Evolutionary conservation across 2,329 filamentous ascomycete species (phyloP).

Genomic region (Aspergillus versicolor): DNA sequence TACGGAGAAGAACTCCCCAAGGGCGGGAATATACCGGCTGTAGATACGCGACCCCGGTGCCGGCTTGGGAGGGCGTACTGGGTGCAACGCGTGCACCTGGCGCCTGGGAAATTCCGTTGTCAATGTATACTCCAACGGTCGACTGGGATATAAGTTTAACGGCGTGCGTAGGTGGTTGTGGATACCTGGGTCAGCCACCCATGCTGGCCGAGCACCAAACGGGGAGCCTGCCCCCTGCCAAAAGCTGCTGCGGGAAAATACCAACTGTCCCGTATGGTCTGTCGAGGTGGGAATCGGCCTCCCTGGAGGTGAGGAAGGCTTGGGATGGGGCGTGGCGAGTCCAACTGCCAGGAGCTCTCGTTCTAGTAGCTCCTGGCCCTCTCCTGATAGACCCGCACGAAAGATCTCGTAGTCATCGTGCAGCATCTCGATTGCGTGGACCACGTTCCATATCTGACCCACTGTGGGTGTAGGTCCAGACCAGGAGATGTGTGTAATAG

Average conservation of each 20-base stretch:
- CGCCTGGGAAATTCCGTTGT: slow-evolving; percentile 49
- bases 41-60: slow-evolving; percentile 68
- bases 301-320: slow-evolving; percentile 38
- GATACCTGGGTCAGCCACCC: slow-evolving; percentile 51
- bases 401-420: slow-evolving; percentile 34
- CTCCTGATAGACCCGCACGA: slow-evolving; percentile 31
- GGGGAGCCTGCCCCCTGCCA: slow-evolving; percentile 70
- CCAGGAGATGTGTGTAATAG: slow-evolving; percentile 19
- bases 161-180: slow-evolving; percentile 16
- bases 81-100: slow-evolving; percentile 63
- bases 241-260: slow-evolving; percentile 58
- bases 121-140: slow-evolving; percentile 37
- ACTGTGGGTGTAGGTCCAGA: slow-evolving; percentile 34
- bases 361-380: slow-evolving; percentile 23
- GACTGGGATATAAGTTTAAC: neutral
- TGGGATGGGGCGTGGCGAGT: slow-evolving; percentile 47
- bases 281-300: slow-evolving; percentile 28
- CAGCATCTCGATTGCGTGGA: slow-evolving; percentile 37
- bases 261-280: slow-evolving; percentile 41
- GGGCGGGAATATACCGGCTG: slow-evolving; percentile 73
- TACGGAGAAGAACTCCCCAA: slow-evolving; percentile 75
- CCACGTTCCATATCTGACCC: slow-evolving; percentile 37
- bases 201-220: slow-evolving; percentile 62
- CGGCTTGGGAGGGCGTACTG: slow-evolving; percentile 69
- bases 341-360: slow-evolving; percentile 37